A percentile compares a stretch with the other conserved stretches of the same genome.
Conservation (phyloP, 805 yeast genomes). For the Helenozyma rhizophorensis region DNA sequence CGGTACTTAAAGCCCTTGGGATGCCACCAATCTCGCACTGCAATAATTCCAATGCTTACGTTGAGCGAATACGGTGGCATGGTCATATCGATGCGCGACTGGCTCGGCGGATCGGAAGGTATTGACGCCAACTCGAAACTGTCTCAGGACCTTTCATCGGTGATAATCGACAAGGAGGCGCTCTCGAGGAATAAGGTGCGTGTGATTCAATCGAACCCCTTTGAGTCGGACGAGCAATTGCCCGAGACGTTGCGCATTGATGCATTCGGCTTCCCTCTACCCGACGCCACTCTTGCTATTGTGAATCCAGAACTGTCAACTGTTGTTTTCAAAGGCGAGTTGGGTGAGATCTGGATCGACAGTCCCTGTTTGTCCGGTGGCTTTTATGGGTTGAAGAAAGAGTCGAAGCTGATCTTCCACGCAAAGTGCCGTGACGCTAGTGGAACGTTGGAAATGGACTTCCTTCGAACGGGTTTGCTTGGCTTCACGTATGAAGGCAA, state of each 20-base stretch:
- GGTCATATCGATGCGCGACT: conserved; percentile 87
- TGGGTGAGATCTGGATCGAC: conserved; percentile 98
- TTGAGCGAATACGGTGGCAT: conserved; percentile 94
- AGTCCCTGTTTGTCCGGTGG: conserved; percentile 89
- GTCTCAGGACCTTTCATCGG: conserved; percentile 47
- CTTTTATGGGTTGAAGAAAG: conserved; percentile 65
- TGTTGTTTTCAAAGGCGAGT: conserved; percentile 68
- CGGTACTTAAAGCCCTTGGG: conserved; percentile 92
- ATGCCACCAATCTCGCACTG: conserved; percentile 65
- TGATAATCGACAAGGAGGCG: conserved; percentile 68
- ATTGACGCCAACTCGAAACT: conserved; percentile 42
- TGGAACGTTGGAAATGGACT: conserved; percentile 70
- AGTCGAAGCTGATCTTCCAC: conserved; percentile 72
- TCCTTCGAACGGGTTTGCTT: conserved; percentile 82
- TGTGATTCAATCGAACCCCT: conserved; percentile 56
- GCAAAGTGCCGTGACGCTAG: conserved; percentile 73
- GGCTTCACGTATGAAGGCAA: conserved; percentile 89
- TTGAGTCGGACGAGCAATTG: conserved; percentile 37
- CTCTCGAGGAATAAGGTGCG: conserved; percentile 68
- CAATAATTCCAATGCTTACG: conserved; percentile 85
- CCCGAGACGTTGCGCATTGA: conserved; percentile 61
- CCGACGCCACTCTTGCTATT: conserved; percentile 89
- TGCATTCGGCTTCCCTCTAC: conserved; percentile 90
- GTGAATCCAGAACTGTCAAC: conserved; percentile 90
- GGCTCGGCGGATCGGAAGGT: conserved; percentile 70